Evolutionary conservation across 192 early-diverging fungal genomes (phyloP), one percentile per base, ranked within the genome.

Genomic region (Mortierella alpina): DNA sequence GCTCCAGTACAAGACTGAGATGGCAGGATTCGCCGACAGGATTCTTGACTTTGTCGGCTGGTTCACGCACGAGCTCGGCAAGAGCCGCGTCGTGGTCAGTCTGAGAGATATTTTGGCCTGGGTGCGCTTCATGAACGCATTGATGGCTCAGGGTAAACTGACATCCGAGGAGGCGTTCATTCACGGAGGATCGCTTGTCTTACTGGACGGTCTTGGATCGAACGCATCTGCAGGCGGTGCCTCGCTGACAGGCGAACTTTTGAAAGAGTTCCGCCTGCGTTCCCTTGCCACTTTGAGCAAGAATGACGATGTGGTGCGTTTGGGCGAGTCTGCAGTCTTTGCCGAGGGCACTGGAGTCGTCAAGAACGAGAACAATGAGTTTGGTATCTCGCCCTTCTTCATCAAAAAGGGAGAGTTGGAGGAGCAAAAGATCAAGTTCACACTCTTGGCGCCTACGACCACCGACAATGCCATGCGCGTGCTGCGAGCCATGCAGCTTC

Each of bases 21-120:
- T 86, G 48, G 59, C 58, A 8, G 72, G 68, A 40, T 91, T 86
- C 62, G 89, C 90, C 7, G 54, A 66, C 12, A 82, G 82, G 44
- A 93, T 99, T 58, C 77, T 99, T 22, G 89, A 90, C 48, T 99
- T 97, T 88, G 87, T 96, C 20, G 86, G 87, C 13, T 97, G 93
- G 90, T 92, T 95, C 73, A 83, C 89, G 7, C 82, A 86, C 31
- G 84, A 85, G 18, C 70, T 95, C 53, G 84, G 88, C 8, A 88
- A 90, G 77, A 75, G 83, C 9, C 76, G 84, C 5, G 82, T 73
- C n/a, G 85, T 86, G 49, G 86, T 96, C 52, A 93, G 92, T 70
- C 72, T 99, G 73, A 86, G 98, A 55, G 98, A 99, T 82, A 94
- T 97, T 56, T 84, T 99, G 56, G 87, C 95, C 4, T 99, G 98